Evolutionary conservation across 306 rosid species (phyloP), one percentile per base, ranked within the genome.

Genomic region (Quercus agrifolia): DNA sequence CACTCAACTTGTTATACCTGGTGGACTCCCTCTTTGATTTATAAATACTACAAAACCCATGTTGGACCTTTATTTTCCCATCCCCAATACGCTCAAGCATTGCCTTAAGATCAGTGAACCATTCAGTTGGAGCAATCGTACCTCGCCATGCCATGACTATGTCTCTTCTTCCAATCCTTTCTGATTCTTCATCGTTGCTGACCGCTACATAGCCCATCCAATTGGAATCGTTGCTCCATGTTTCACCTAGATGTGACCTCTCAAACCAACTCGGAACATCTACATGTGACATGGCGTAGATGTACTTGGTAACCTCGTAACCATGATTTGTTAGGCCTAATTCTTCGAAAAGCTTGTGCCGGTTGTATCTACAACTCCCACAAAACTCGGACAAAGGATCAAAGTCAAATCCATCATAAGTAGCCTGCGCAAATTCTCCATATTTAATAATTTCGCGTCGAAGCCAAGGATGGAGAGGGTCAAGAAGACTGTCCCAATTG

Each of bases 341-440:
- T 70, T 79, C 81, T 3, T 83, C 81, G 7, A 89, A 77, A 2
- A 90, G 49, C 56, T 82, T 90, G 59, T 72, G 79, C 3, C 49
- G 51, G 75, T 89, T 85, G 83, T 83, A 87, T 56, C 85, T 85
- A 10, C 93, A 88, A 70, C 92, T 92, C 35, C 94, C 91, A 3
- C 94, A 79, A 21, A 78, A 90, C 66, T 87, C 91, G 0, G 94
- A 92, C 64, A 87, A 79, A 1, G 89, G 63, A 46, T 87, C 92
- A 35, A 80, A 89, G 61, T 92, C 93, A 41, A 92, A 90, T n/a
- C 92, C 93, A 27, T 90, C 93, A 54, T 87, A 92, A 33, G 97
- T 87, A 20, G 94, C 92, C 70, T 88, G 94, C 0, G 88, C 83
- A 38, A 92, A 89, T 61, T 92, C 97, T 4, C 97, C 97, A 4